A percentile compares a stretch with the other conserved stretches of the same genome.
These are phyloP conservation scores for Cystofilobasidium bisporidii DNA, from an alignment of 768 basidiomycete species.

Conservation along the genomic window DNA sequence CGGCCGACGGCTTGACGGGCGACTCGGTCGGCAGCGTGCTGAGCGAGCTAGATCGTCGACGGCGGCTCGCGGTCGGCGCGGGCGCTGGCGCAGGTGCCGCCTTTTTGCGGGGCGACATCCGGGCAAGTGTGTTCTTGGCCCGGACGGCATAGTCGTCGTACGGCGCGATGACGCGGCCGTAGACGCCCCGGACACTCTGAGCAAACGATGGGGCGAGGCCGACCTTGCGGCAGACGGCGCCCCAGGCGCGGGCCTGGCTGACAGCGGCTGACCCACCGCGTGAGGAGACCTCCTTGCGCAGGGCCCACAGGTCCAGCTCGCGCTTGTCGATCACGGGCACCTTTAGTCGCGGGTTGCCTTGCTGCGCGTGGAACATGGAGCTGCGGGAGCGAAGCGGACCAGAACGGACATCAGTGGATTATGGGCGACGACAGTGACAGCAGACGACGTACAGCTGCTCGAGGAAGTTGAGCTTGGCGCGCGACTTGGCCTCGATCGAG, in stretches of 20 bases:
- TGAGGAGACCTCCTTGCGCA: slow-evolving; percentile 83
- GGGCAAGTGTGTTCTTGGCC: slow-evolving; percentile 40
- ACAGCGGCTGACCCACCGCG: slow-evolving; percentile 88
- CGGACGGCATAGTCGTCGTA: slow-evolving; percentile 82
- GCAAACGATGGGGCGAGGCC: slow-evolving; percentile 75
- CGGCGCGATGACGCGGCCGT: slow-evolving; percentile 83
- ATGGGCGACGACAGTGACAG: not conserved
- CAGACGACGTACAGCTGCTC: slow-evolving; percentile 66
- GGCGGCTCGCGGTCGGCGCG: not conserved
- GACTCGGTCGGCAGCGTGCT: not conserved
- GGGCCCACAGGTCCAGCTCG: slow-evolving; percentile 82
- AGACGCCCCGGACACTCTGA: slow-evolving; percentile 80
- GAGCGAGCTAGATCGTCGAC: not conserved
- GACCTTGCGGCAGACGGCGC: slow-evolving; percentile 67
- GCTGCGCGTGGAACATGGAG: slow-evolving; percentile 80
- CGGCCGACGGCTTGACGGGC: not conserved
- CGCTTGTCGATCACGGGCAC: slow-evolving; percentile 90
- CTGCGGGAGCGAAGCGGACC: not conserved
- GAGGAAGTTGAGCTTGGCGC: slow-evolving; percentile 93
- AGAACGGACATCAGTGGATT: not conserved
- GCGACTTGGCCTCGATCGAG: slow-evolving; percentile 90
- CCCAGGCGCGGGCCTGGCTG: slow-evolving; percentile 75
- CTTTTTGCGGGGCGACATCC: slow-evolving; percentile 8
- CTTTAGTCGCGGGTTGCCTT: slow-evolving; percentile 79
- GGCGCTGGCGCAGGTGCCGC: too few species aligned